Conservation (phyloP, 2,329 filamentous ascomycete genomes). For the Periglandula ipomoeae region DNA sequence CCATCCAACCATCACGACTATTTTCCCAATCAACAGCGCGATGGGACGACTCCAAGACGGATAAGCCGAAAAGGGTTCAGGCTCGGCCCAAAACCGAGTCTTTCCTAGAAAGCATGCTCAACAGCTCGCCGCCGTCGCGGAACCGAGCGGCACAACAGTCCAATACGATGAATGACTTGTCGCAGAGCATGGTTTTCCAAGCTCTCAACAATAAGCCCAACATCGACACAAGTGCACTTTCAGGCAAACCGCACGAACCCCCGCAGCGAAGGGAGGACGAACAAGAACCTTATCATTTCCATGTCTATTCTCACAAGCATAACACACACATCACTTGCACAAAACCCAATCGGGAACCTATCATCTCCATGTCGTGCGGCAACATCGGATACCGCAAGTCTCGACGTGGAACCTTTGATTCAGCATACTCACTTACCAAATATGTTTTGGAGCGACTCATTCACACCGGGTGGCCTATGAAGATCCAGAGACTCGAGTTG, state of each 20-base stretch:
- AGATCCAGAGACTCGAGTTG: conserved; percentile 71
- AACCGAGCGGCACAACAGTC: conserved; percentile 13
- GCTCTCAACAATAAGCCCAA: conserved; percentile 24
- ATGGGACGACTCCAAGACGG: conserved; percentile 16
- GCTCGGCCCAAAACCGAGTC: conserved; percentile 19
- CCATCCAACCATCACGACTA: conserved; percentile 19
- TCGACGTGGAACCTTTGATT: conserved; percentile 74
- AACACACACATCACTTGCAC: conserved; percentile 93
- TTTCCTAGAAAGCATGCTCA: conserved; percentile 26
- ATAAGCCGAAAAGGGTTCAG: conserved; percentile 14
- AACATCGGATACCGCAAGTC: conserved; percentile 88
- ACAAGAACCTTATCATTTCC: conserved; percentile 69
- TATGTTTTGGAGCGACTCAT: conserved; percentile 79
- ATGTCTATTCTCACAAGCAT: conserved; percentile 81
- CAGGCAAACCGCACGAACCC: conserved; percentile 12
- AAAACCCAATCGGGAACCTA: conserved; percentile 66
- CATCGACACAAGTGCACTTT: conserved; percentile 24
- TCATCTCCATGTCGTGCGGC: conserved; percentile 73
- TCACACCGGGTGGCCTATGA: conserved; percentile 66
- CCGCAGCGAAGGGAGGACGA: conserved; percentile 25
- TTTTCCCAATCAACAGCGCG: conserved; percentile 30
- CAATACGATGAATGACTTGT: conserved; percentile 24
- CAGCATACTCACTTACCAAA: conserved; percentile 80
- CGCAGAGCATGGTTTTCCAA: conserved; percentile 31
- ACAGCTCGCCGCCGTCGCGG: conserved; percentile 14